Evolutionary conservation across 75 land plant species (phyloP), one percentile per base, ranked within the genome.

Genomic region (Ceratopteris richardii): DNA sequence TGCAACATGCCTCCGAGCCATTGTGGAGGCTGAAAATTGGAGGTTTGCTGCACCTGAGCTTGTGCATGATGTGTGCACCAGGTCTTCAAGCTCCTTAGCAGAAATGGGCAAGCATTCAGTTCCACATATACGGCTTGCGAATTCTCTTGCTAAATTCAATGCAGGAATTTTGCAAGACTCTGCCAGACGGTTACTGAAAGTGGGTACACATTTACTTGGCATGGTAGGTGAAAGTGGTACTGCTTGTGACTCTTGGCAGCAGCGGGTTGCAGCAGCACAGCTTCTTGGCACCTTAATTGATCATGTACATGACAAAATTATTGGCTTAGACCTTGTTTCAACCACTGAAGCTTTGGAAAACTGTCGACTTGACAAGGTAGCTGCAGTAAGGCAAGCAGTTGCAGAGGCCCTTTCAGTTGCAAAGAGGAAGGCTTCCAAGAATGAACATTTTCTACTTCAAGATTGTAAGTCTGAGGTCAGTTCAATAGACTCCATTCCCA

Each of bases 11-110:
- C 59, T 92, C 41, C 84, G 80, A 59, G 90, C 90, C 7, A 75
- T 88, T 55, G 90, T 89, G 2, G 95, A 88, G 19, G 73, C 78
- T 12, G 88, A 80, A 42, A 85, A 79, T 23, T 92, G 98, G 98
- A 62, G 75, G 33, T 72, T 75, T 70, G 98, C 84, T 58, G 66
- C 87, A 0, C 51, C 63, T 67, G 87, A 80, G 13, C 68, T 71
- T 53, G 89, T 91, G 0, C 81, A 80, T 61, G 83, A 80, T 36
- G 71, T 80, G 37, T 84, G 88, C 51, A 63, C 66, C 37, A 85
- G 67, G 42, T 66, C 72, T 6, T 70, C 86, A 21, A 76, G 68
- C 0, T 88, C 88, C 25, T 42, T 91, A 65, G 76, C 64, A 0
- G 85, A 84, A 65, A 84, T 72, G 52, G 25, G 55, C 10, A 78